Percentiles rank a stretch among this genome's conserved stretches.
Evolutionary conservation across 2,329 filamentous ascomycete genomes (phyloP).

Genomic region (Penicillium brasilianum): DNA sequence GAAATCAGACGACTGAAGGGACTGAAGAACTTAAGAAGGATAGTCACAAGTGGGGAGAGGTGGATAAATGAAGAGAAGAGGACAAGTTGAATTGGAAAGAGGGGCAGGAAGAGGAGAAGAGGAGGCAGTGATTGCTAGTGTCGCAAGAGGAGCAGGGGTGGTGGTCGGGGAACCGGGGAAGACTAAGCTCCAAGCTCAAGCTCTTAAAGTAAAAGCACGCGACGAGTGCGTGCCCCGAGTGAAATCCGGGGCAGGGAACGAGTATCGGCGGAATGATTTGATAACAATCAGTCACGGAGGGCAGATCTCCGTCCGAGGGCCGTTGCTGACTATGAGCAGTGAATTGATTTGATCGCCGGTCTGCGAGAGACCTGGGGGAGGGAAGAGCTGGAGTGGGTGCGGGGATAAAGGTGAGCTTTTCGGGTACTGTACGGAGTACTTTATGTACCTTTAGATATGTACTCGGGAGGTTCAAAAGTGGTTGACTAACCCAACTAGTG

Average conservation of each 20-base stretch:
- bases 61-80: conserved; percentile 7
- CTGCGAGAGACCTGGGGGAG: not conserved
- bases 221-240: conserved; percentile 5
- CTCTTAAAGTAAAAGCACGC: conserved; percentile 5
- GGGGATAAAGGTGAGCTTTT: conserved; percentile 20
- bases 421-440: not conserved
- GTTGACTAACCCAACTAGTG: conserved; percentile 1
- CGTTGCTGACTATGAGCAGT: not conserved
- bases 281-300: not conserved
- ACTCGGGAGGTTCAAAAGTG: not conserved
- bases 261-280: conserved; percentile 8
- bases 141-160: conserved; percentile 9
- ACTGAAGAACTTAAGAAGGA: not conserved
- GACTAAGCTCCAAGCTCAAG: not conserved
- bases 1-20: not conserved
- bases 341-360: conserved; percentile 9
- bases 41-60: conserved; percentile 5
- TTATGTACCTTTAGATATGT: not conserved
- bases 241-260: conserved; percentile 18
- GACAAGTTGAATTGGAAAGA: conserved; percentile 5
- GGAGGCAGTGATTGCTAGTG: conserved; percentile 5
- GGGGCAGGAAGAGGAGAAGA: conserved; percentile 11
- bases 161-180: not conserved
- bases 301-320: conserved; percentile 1
- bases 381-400: conserved; percentile 16